Conservation (phyloP, 352 stramenopile species). For the Thalassiosira exigua region DNA sequence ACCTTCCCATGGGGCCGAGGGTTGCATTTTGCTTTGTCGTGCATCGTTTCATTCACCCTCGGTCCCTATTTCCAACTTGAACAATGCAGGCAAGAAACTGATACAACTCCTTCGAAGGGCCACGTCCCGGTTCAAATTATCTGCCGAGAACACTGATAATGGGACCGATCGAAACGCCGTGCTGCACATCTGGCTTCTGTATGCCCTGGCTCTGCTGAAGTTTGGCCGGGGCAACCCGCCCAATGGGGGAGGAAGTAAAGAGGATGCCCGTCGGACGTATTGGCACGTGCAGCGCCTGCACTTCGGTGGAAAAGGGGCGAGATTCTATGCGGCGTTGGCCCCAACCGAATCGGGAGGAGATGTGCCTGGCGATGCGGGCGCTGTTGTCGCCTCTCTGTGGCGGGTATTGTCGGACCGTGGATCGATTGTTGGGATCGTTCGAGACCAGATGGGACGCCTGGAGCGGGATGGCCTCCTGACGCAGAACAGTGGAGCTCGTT, state of each 20-base stretch:
- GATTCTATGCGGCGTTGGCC: slow-evolving; percentile 38
- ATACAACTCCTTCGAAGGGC: slow-evolving; percentile 57
- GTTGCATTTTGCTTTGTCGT: background rate
- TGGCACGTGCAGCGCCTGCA: slow-evolving; percentile 41
- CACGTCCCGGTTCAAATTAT: slow-evolving; percentile 61
- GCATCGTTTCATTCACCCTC: slow-evolving; percentile 17
- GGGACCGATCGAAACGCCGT: slow-evolving; percentile 27
- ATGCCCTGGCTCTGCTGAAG: slow-evolving; percentile 44
- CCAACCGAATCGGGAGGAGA: background rate
- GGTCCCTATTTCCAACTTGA: slow-evolving; percentile 60
- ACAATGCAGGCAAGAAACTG: slow-evolving; percentile 22
- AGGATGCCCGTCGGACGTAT: slow-evolving; percentile 21
- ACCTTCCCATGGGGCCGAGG: no score
- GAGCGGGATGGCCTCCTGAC: slow-evolving; percentile 14
- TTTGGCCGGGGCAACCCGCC: slow-evolving; percentile 9
- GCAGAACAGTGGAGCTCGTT: background rate
- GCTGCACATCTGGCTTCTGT: slow-evolving; percentile 71
- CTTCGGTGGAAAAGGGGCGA: slow-evolving; percentile 13
- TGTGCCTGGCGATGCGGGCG: background rate
- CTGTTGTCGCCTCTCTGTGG: background rate
- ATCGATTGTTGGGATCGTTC: slow-evolving; percentile 13
- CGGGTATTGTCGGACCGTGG: background rate
- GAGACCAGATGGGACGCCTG: slow-evolving; percentile 19
- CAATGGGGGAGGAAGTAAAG: no score
- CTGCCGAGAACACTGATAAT: background rate